These are phyloP conservation scores for Sporothrix schenckii DNA, from an alignment of 2,329 filamentous ascomycete species.

Conservation along the genomic window DNA sequence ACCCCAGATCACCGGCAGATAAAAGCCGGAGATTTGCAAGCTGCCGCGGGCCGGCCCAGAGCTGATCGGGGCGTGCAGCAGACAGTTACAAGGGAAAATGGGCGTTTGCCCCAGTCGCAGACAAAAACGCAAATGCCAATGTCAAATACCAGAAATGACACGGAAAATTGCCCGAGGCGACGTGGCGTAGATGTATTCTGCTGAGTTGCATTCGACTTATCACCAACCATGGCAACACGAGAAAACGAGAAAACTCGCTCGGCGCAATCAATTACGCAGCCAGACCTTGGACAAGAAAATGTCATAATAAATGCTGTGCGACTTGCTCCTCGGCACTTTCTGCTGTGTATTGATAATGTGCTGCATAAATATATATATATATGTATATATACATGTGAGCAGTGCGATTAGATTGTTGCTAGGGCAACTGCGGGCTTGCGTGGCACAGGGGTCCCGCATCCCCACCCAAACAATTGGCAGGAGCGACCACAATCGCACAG, in stretches of 20 bases:
- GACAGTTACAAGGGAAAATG: too few species aligned
- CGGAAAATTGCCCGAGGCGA: too few species aligned
- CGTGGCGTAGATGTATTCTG: too few species aligned
- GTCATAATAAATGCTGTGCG: neutral
- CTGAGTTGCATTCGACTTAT: neutral
- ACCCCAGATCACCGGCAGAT: neutral
- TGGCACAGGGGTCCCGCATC: slow-evolving; percentile 12
- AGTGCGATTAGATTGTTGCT: slow-evolving; percentile 25
- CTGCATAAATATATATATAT: neutral
- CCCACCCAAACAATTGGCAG: slow-evolving; percentile 27
- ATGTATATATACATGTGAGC: neutral
- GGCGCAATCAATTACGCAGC: slow-evolving; percentile 11
- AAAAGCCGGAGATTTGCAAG: slow-evolving; percentile 12
- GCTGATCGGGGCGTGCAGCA: neutral
- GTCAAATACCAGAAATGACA: too few species aligned
- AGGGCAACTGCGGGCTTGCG: slow-evolving; percentile 23
- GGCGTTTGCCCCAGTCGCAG: too few species aligned
- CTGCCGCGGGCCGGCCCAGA: slow-evolving; percentile 21
- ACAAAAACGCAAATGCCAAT: neutral
- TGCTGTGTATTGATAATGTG: slow-evolving; percentile 7
- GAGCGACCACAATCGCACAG: slow-evolving; percentile 17
- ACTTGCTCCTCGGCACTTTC: neutral
- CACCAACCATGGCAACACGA: neutral
- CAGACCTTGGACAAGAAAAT: neutral
- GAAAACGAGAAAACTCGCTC: neutral